Percentiles rank a stretch among this genome's conserved stretches.
Evolutionary conservation across 2,329 filamentous ascomycete genomes (phyloP).

Genomic region (Aspergillus aculeatus): DNA sequence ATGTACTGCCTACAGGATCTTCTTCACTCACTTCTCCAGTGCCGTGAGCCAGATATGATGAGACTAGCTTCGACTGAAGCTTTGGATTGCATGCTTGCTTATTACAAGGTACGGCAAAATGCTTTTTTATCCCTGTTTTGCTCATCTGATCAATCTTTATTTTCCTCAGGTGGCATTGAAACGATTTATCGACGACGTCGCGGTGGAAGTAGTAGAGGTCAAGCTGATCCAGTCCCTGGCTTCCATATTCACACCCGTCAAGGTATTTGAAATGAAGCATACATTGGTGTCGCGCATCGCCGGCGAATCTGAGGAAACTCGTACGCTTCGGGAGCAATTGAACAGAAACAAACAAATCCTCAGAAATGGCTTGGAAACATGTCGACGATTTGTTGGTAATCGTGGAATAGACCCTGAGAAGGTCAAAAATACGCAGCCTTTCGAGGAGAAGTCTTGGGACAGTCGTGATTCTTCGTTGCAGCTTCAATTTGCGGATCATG

Average conservation of each 20-base stretch:
- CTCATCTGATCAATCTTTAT: not conserved
- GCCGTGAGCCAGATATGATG: constrained; percentile 37
- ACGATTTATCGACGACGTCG: constrained; percentile 11
- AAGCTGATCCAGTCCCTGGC: constrained; percentile 3
- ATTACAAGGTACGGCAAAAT: constrained; percentile 19
- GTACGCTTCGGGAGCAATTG: constrained; percentile 6
- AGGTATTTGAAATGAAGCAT: constrained; percentile 7
- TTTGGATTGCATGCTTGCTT: constrained; percentile 45
- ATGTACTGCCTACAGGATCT: constrained; percentile 14
- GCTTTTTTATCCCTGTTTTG: not conserved
- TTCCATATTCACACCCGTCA: not conserved
- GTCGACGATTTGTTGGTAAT: constrained; percentile 2
- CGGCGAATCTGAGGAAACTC: constrained; percentile 10
- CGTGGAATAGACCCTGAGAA: not conserved
- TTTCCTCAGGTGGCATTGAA: constrained; percentile 9
- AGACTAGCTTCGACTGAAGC: constrained; percentile 39
- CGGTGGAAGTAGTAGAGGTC: constrained; percentile 7
- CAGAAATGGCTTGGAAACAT: constrained; percentile 4
- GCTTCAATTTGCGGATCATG: too few relatives aligned
- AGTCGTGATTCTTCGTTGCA: too few relatives aligned
- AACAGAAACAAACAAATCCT: constrained; percentile 8
- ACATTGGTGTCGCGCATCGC: constrained; percentile 9
- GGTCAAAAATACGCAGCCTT: too few relatives aligned
- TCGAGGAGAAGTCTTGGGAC: not conserved
- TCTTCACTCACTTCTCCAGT: constrained; percentile 18